phyloP scores from a whole-genome alignment of 176 grass and related monocot genomes.

The barley (Hordeum vulgare) region DNA sequence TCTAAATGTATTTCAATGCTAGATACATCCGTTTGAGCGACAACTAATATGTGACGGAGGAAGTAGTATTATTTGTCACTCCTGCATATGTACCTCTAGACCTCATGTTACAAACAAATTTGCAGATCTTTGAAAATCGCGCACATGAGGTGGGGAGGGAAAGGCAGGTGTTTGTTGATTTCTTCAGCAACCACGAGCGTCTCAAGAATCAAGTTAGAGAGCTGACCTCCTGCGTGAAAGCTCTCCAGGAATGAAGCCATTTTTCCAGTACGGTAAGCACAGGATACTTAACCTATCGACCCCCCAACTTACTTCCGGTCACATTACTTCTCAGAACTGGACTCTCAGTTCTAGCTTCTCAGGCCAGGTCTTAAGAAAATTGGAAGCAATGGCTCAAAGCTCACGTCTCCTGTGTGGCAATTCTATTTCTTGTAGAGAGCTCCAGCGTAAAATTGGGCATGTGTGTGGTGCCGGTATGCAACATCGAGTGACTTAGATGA shows the following conservation, averaged over 20 bases:
- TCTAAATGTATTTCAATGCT: no score
- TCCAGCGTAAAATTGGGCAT: constrained; percentile 8
- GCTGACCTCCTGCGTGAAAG: constrained; percentile 56
- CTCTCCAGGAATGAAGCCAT: constrained; percentile 45
- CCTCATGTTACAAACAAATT: neutral
- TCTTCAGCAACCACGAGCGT: constrained; percentile 75
- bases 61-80: neutral
- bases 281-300: neutral
- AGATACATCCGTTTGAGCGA: no score
- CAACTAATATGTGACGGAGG: no score
- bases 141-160: constrained; percentile 71
- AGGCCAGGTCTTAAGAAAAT: neutral
- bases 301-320: neutral
- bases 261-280: constrained; percentile 9
- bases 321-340: neutral
- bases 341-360: neutral
- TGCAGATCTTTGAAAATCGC: constrained; percentile 62
- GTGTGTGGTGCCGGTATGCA: neutral
- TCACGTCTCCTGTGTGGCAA: neutral
- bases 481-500: neutral
- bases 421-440: neutral
- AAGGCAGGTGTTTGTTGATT: constrained; percentile 77
- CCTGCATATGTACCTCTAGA: neutral
- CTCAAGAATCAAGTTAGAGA: constrained; percentile 78
- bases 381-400: neutral